Percentiles rank a stretch among this genome's conserved stretches.
Evolutionary conservation across 2,329 filamentous ascomycete species (phyloP).

Genomic region (Akanthomyces uredinophilus): DNA sequence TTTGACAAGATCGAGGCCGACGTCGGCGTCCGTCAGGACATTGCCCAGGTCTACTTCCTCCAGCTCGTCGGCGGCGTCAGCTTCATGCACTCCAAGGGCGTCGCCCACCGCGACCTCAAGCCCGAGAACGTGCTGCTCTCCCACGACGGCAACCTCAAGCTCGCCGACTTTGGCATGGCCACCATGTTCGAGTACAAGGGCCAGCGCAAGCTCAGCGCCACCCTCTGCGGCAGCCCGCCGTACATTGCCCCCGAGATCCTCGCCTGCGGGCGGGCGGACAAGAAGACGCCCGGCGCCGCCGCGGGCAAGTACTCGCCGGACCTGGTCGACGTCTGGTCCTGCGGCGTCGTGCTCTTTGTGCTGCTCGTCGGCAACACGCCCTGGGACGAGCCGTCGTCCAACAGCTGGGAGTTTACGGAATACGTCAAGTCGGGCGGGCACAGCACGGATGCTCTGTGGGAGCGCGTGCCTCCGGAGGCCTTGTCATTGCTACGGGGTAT

Average conservation of each 20-base stretch:
- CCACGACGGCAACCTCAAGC: constrained; percentile 77
- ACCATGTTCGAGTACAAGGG: constrained; percentile 90
- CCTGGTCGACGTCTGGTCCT: constrained; percentile 91
- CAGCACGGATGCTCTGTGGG: constrained; percentile 82
- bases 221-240: constrained; percentile 90
- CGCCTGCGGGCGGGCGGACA: constrained; percentile 44
- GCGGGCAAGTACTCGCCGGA: constrained; percentile 67
- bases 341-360: constrained; percentile 95
- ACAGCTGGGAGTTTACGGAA: constrained; percentile 87
- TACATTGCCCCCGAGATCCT: constrained; percentile 96
- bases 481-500: constrained; percentile 85
- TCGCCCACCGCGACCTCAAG: constrained; percentile 87
- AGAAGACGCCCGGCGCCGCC: constrained; percentile 41
- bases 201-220: constrained; percentile 72
- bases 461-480: constrained; percentile 65
- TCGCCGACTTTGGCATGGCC: constrained; percentile 94
- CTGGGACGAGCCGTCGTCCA: constrained; percentile 85
- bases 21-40: constrained; percentile 86
- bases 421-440: constrained; percentile 76
- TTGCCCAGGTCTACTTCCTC: constrained; percentile 93
- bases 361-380: constrained; percentile 93
- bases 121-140: constrained; percentile 94
- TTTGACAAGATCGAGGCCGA: constrained; percentile 99
- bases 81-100: constrained; percentile 94
- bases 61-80: constrained; percentile 86